Evolutionary conservation across 2,329 filamentous ascomycete species (phyloP).

Genomic region (Diplocarpon mali): DNA sequence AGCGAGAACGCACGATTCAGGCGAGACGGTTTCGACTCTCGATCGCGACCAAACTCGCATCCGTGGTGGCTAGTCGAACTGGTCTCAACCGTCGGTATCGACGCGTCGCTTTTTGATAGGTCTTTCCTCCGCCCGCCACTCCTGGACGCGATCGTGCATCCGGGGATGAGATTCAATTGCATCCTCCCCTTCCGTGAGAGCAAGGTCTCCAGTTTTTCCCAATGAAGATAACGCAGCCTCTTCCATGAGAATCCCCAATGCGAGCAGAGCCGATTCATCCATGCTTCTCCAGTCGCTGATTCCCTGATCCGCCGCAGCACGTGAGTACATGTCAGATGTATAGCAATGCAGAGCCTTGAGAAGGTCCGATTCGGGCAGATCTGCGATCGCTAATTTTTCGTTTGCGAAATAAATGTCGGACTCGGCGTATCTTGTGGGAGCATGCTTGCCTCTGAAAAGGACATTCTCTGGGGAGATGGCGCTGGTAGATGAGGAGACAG

Average conservation of each 20-base stretch:
- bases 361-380: slow-evolving; percentile 58
- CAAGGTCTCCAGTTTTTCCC: slow-evolving; percentile 55
- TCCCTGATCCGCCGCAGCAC: slow-evolving; percentile 19
- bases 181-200: slow-evolving; percentile 50
- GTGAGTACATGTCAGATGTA: slow-evolving; percentile 52
- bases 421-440: slow-evolving; percentile 58
- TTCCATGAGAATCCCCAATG: slow-evolving; percentile 64
- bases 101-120: slow-evolving; percentile 11
- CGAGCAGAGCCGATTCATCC: slow-evolving; percentile 69
- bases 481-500: slow-evolving; percentile 23
- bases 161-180: not conserved
- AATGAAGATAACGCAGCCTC: slow-evolving; percentile 52
- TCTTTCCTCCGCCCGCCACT: not conserved
- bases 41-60: not conserved
- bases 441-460: slow-evolving; percentile 52
- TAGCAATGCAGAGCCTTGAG: slow-evolving; percentile 60
- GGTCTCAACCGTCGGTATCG: not conserved
- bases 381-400: slow-evolving; percentile 39
- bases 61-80: not conserved
- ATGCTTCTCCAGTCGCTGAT: slow-evolving; percentile 44
- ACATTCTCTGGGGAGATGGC: slow-evolving; percentile 57
- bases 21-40: not conserved
- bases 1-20: not conserved
- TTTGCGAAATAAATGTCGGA: slow-evolving; percentile 61
- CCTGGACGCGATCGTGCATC: not conserved